Percentiles rank a stretch among this genome's conserved stretches.
These are phyloP conservation scores for Kappamyces sp. DNA, from an alignment of 192 early-diverging fungal genomes.

Conservation along the genomic window DNA sequence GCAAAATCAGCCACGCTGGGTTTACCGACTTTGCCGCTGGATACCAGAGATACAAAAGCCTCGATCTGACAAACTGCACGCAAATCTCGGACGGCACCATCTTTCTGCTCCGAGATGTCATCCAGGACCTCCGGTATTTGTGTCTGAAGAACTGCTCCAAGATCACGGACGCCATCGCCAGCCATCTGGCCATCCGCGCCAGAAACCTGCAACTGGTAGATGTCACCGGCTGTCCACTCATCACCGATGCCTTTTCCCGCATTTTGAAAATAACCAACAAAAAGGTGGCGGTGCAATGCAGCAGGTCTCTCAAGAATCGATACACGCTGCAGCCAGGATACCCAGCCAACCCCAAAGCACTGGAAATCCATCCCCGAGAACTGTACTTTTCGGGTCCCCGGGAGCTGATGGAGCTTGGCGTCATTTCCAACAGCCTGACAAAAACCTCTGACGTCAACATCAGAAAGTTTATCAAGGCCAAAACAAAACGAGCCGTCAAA, in stretches of 20 bases:
- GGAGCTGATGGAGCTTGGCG: too few relatives aligned
- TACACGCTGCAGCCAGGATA: too few relatives aligned
- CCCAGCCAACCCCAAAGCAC: too few relatives aligned
- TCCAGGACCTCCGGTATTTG: conserved; percentile 24
- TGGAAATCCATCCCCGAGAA: too few relatives aligned
- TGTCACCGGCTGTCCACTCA: conserved; percentile 30
- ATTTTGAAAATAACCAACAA: too few relatives aligned
- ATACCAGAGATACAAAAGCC: conserved; percentile 26
- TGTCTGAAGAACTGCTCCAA: conserved; percentile 33
- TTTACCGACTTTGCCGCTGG: conserved; percentile 44
- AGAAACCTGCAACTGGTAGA: conserved; percentile 18
- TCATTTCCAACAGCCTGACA: too few relatives aligned
- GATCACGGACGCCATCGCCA: conserved; percentile 35
- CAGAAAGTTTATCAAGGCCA: too few relatives aligned
- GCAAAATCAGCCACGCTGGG: conserved; percentile 45
- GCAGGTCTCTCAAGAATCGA: too few relatives aligned
- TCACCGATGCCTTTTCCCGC: neutral
- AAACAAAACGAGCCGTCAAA: too few relatives aligned
- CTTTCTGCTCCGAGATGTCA: conserved; percentile 32
- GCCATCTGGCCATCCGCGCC: conserved; percentile 25
- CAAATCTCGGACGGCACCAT: conserved; percentile 42
- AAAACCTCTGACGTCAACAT: too few relatives aligned
- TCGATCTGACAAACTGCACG: conserved; percentile 37
- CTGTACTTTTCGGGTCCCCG: too few relatives aligned
- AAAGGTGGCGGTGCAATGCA: too few relatives aligned